Percentiles rank a stretch among this genome's conserved stretches.
Evolutionary conservation across 352 stramenopile genomes (phyloP).

Genomic region (Globisporangium rhizosaccharum): DNA sequence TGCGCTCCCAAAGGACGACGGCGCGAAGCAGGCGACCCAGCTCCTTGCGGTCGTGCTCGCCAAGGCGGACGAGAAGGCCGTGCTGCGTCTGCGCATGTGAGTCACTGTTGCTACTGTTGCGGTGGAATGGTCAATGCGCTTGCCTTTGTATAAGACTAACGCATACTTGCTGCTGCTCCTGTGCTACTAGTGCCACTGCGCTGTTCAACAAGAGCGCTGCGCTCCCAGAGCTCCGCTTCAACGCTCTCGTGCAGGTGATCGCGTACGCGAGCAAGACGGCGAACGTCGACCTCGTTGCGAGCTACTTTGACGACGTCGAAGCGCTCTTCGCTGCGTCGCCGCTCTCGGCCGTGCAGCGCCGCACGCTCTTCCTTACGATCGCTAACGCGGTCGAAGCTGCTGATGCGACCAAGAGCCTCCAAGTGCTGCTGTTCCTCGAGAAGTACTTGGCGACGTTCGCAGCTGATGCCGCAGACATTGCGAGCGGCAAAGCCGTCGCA

Average conservation of each 20-base stretch:
- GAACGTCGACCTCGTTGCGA: conserved; percentile 53
- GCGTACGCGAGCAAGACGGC: conserved; percentile 47
- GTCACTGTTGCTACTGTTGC: conserved; percentile 8
- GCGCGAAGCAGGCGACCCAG: conserved; percentile 28
- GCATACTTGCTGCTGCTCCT: not conserved
- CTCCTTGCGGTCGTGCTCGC: conserved; percentile 43
- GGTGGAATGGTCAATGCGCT: not conserved
- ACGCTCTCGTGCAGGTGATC: conserved; percentile 58
- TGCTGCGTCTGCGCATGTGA: conserved; percentile 70
- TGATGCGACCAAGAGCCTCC: conserved; percentile 32
- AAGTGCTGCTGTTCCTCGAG: conserved; percentile 66
- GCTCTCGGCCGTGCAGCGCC: conserved; percentile 43
- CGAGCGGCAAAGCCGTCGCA: conserved; percentile 65
- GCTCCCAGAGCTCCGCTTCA: conserved; percentile 60
- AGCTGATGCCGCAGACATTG: conserved; percentile 46
- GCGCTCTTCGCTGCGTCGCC: conserved; percentile 39
- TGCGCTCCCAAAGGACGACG: conserved; percentile 25
- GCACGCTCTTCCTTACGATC: conserved; percentile 61
- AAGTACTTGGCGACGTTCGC: conserved; percentile 67
- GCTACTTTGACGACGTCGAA: conserved; percentile 71
- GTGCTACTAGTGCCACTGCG: conserved; percentile 34
- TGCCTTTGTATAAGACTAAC: not conserved
- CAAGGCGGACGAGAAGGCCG: conserved; percentile 45
- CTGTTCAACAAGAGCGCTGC: conserved; percentile 71
- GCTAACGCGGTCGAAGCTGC: conserved; percentile 49